Conservation (phyloP, 768 basidiomycete genomes). For the Basidioascus undulatus region DNA sequence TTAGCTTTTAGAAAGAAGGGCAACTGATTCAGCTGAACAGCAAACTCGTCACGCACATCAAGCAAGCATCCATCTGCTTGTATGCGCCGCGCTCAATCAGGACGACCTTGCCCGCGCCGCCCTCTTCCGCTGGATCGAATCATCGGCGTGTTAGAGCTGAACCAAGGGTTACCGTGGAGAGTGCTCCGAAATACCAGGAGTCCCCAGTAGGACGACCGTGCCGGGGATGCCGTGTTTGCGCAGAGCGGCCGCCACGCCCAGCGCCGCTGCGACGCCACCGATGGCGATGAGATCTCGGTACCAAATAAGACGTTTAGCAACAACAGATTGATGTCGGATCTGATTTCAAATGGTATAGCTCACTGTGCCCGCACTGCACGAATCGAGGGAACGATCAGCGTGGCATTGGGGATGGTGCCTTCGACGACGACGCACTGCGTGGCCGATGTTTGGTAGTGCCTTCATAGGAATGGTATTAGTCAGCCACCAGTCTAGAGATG, state of each 20-base stretch:
- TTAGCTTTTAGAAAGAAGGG: background rate
- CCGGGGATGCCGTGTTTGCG: conserved; percentile 9
- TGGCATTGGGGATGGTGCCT: no score
- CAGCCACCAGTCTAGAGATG: no score
- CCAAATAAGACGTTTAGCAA: no score
- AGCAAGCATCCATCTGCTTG: conserved; percentile 46
- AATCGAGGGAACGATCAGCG: no score
- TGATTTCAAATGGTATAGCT: no score
- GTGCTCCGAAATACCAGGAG: background rate
- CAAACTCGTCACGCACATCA: conserved; percentile 31
- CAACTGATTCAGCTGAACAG: background rate
- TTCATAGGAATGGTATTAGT: no score
- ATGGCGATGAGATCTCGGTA: conserved; percentile 6
- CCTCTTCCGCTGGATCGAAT: conserved; percentile 39
- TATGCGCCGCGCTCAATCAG: conserved; percentile 51
- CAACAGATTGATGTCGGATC: no score
- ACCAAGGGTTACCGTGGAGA: background rate
- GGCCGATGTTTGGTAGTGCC: no score
- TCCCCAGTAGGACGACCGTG: conserved; percentile 9
- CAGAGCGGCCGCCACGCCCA: conserved; percentile 4
- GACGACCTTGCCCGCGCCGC: conserved; percentile 43
- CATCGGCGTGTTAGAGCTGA: background rate
- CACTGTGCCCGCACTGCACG: no score
- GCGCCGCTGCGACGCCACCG: conserved; percentile 3
- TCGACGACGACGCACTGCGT: no score